Percentiles rank a stretch among this genome's conserved stretches.
phyloP scores from a whole-genome alignment of 306 rosid genomes.

The Calophaca sinica region DNA sequence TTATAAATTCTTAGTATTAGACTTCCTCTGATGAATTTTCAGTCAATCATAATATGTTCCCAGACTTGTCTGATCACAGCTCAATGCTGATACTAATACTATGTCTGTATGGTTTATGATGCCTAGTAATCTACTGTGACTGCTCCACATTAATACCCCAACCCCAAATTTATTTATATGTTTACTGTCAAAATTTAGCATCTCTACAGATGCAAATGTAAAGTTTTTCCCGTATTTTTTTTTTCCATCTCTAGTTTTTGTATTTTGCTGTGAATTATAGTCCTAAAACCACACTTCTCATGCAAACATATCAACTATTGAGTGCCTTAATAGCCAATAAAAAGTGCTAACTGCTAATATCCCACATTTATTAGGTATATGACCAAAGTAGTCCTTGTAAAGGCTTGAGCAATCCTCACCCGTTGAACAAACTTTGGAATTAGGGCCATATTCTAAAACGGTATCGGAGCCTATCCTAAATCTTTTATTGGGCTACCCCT shows the following conservation, averaged over 20 bases:
- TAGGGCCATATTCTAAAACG: background rate
- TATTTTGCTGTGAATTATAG: constrained; percentile 29
- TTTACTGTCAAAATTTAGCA: constrained; percentile 36
- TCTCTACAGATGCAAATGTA: constrained; percentile 4
- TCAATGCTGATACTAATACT: background rate
- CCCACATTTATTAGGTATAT: background rate
- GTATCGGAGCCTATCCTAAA: background rate
- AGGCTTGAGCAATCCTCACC: background rate
- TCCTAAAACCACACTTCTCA: constrained; percentile 22
- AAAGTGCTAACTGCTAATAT: background rate
- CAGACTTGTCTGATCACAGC: background rate
- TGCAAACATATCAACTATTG: constrained; percentile 10
- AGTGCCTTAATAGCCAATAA: constrained; percentile 31
- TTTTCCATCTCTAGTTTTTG: constrained; percentile 1
- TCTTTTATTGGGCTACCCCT: constrained; percentile 1
- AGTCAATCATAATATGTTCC: constrained; percentile 1
- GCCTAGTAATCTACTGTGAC: constrained; percentile 6
- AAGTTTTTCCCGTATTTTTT: constrained; percentile 2
- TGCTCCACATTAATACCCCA: constrained; percentile 28
- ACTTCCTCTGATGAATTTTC: constrained; percentile 22
- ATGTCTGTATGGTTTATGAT: constrained; percentile 10
- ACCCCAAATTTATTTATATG: constrained; percentile 6
- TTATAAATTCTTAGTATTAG: background rate
- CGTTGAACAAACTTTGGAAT: background rate
- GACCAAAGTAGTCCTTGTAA: constrained; percentile 24